Evolutionary conservation across 164 flowering plant species (phyloP).

Genomic region (Nymphaea thermarum): DNA sequence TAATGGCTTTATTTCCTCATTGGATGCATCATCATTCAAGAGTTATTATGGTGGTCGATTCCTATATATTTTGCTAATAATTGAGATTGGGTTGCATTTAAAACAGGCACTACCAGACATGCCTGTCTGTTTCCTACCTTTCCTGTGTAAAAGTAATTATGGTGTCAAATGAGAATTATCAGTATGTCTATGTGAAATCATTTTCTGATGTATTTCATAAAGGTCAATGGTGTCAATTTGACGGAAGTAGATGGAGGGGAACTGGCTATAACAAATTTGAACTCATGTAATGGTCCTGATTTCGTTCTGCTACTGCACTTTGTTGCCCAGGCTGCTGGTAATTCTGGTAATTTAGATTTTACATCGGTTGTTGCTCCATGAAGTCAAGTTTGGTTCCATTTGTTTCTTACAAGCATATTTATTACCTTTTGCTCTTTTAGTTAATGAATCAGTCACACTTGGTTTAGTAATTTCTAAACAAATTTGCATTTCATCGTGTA

Average conservation of each 20-base stretch:
- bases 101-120: no score
- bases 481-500: no score
- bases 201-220: conserved; percentile 2
- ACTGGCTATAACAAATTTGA: conserved; percentile 60
- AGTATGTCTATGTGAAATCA: background rate
- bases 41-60: no score
- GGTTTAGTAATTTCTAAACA: conserved; percentile 3
- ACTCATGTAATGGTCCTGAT: conserved; percentile 66
- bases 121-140: no score
- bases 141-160: no score
- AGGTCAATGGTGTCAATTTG: conserved; percentile 60
- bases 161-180: no score
- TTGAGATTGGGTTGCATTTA: no score
- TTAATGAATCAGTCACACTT: background rate
- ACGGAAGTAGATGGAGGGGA: conserved; percentile 68
- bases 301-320: conserved; percentile 49
- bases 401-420: background rate
- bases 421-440: background rate
- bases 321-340: background rate
- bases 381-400: background rate
- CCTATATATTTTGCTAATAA: no score
- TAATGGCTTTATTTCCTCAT: no score
- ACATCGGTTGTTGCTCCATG: background rate
- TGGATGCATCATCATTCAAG: no score
- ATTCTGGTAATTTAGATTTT: background rate